Evolutionary conservation across 73 alveolate species (phyloP), one percentile per base, ranked within the genome.

Genomic region (Effrenium voratum): DNA sequence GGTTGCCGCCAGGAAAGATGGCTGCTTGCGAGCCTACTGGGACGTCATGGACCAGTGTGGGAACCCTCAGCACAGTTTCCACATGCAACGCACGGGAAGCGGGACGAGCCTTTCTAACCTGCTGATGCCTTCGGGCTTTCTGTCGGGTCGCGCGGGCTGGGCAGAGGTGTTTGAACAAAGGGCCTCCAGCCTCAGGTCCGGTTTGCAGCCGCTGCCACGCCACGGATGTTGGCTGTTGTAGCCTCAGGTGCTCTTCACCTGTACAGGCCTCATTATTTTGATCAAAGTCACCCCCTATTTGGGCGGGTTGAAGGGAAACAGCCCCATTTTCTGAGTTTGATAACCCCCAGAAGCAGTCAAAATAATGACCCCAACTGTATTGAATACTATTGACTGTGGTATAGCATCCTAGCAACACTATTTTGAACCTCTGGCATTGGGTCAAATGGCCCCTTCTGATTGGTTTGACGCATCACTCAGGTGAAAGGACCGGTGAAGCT

Each of bases 11-110:
- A 87, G 95, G 95, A 49, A 87, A 22, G 83, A 60, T 49, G 95
- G 85, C n/a, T 87, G 95, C 49, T 70, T 87, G 43, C 59, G 79
- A 44, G 95, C 95, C 16, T 87, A 87, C 50, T 87, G 95, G 95
- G 95, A 87, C 75, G 95, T 87, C 66, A 60, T 87, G 95, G 95
- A 87, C 57, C 84, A 63, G 36, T 87, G 95, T 49, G 66, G 16
- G 60, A 82, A 46, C 82, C 32, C 93, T 36, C 72, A 57, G 72
- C 16, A 22, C n/a, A n/a, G n/a, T n/a, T n/a, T n/a, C n/a, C n/a
- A n/a, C n/a, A n/a, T n/a, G n/a, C n/a, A n/a, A n/a, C 28, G 16
- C 28, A 0, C n/a, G 3, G 72, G 72, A 57, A 57, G 72, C 72
- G n/a, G 72, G 68, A 55, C 22, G 12, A 15, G 16, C 28, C 28